Percentiles rank a stretch among this genome's conserved stretches.
These are phyloP conservation scores for Pestalotiopsis sp. DNA, from an alignment of 2,329 filamentous ascomycete species.

Conservation along the genomic window DNA sequence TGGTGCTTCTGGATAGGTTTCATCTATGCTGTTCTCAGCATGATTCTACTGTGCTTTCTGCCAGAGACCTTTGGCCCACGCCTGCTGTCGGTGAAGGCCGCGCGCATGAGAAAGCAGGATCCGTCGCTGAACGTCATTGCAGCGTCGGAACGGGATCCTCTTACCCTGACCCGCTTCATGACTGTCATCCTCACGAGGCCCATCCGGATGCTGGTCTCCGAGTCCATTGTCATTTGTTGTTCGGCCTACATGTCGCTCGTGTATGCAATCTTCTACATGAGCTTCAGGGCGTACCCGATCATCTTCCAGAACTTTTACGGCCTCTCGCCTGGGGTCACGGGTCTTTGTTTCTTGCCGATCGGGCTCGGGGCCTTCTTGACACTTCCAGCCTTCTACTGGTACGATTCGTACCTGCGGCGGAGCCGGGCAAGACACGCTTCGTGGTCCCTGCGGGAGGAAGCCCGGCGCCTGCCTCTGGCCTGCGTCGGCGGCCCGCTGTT, in stretches of 20 bases:
- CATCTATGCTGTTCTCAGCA: conserved; percentile 67
- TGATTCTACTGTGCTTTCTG: conserved; percentile 63
- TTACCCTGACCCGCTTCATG: conserved; percentile 58
- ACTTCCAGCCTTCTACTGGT: conserved; percentile 64
- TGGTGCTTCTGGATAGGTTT: conserved; percentile 74
- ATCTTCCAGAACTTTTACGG: conserved; percentile 68
- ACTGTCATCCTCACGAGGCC: conserved; percentile 73
- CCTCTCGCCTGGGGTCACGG: conserved; percentile 65
- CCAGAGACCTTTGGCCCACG: conserved; percentile 67
- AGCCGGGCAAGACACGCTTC: conserved; percentile 49
- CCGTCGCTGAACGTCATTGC: conserved; percentile 53
- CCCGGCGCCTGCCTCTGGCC: conserved; percentile 71
- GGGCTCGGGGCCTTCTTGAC: conserved; percentile 63
- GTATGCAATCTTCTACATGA: conserved; percentile 71
- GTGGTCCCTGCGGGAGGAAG: conserved; percentile 68
- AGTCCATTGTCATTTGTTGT: conserved; percentile 72
- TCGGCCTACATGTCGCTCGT: conserved; percentile 73
- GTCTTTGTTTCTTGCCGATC: conserved; percentile 71
- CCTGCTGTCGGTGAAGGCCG: conserved; percentile 59
- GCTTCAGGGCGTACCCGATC: conserved; percentile 73
- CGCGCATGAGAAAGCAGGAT: conserved; percentile 56
- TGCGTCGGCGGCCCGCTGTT: conserved; percentile 70
- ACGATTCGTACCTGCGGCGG: conserved; percentile 61
- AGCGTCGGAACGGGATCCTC: conserved; percentile 64
- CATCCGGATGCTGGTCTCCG: conserved; percentile 70